Base-by-base conservation (phyloP, 2,329 filamentous ascomycete genomes). In the Tolypocladium ophioglossoides region DNA sequence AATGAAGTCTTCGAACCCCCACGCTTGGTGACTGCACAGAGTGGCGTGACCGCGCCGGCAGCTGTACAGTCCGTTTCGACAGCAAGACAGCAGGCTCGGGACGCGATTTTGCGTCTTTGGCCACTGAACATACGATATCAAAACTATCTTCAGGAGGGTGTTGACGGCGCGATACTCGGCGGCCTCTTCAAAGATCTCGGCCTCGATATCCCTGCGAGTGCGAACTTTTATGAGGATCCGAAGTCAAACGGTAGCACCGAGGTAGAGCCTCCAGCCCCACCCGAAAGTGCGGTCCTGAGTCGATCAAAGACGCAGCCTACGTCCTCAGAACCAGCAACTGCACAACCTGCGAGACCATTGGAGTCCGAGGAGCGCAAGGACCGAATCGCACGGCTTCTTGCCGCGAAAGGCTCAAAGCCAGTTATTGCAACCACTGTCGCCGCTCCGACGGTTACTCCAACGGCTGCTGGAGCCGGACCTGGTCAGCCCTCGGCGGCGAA, bases 331-430 rank as follows among this genome's bases (percentile, higher is more conserved):
- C 16, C 51, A 22, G 35, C 39, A 32, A 46, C 22, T 51, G 40
- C 16, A 16, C 49, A 38, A 2, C 41, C 20, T 34, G 16, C 41
- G 30, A 30, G 47, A 11, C 4, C 44, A 10, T 53, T 60, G n/a
- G 63, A 68, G 58, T 74, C 79, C 9, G 76, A 87, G 58, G 83
- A 87, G 63, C 79, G 88, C 24, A 89, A 88, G 61, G 87, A 90
- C 59, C 82, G 88, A 44, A 89, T 92, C 56, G 87, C 87, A 4
- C 82, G 85, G 50, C 77, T 91, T 54, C 75, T 91, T 53, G 87
- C 87, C n/a, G 83, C 82, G 1, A 91, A 88, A 66, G 79, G 78
- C 52, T 80, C 81, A 37, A 87, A 85, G 37, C 52, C 63, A 54
- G 46, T 62, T 30, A 57, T 61, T 30, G 52, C 65, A 34, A 20